These are phyloP conservation scores for Helicostylum pulchrum DNA, from an alignment of 192 early-diverging fungal species.

Conservation along the genomic window DNA sequence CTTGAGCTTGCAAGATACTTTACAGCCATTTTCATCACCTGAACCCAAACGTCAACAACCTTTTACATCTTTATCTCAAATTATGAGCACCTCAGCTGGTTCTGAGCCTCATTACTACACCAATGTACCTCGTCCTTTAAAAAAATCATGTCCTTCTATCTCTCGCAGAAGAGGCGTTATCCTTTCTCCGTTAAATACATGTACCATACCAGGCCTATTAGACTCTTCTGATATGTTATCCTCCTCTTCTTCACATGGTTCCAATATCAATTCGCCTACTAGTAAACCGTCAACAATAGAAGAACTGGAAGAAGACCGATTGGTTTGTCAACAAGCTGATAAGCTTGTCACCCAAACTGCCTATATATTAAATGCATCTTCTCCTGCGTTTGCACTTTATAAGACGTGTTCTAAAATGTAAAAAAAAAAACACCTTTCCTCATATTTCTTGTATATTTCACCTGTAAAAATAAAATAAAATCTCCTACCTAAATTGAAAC, in stretches of 20 bases:
- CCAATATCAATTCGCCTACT: not conserved
- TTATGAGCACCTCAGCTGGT: not conserved
- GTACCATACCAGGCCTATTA: not conserved
- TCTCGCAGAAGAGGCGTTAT: slow-evolving; percentile 18
- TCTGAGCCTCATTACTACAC: not conserved
- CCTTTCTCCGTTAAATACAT: slow-evolving; percentile 3
- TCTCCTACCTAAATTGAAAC: not conserved
- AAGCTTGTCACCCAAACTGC: not conserved
- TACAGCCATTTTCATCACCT: not conserved
- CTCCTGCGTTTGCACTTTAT: not conserved
- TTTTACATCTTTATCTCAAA: not conserved
- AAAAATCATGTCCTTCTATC: not conserved
- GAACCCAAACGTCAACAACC: not conserved
- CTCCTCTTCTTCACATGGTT: not conserved
- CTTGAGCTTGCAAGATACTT: not conserved
- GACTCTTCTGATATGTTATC: not conserved
- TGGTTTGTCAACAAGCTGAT: not conserved
- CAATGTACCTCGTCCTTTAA: slow-evolving; percentile 1
- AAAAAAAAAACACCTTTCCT: no score
- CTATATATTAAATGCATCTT: not conserved
- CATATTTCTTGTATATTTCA: no score
- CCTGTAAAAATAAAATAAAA: no score
- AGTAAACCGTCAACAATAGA: no score
- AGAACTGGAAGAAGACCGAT: not conserved
- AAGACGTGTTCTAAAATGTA: not conserved